phyloP scores from a whole-genome alignment of 164 flowering plant species.

The Dillenia suffruticosa region DNA sequence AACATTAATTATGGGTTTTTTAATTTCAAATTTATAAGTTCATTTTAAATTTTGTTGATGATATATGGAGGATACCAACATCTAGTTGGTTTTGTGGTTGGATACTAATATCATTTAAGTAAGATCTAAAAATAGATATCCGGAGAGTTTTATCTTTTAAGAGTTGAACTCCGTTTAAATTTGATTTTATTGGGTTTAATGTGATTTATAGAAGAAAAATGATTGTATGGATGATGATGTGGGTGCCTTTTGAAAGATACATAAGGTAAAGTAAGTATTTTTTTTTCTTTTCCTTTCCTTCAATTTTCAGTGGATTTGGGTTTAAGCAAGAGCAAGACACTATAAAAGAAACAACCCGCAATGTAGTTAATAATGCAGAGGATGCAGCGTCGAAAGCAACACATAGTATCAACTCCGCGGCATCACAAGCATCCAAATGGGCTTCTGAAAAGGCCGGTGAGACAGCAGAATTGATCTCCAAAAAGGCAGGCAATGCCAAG shows the following conservation, averaged over 20 bases:
- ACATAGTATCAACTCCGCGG: slow-evolving; percentile 20
- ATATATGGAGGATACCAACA: too few relatives aligned
- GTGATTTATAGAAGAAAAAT: too few relatives aligned
- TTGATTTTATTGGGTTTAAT: too few relatives aligned
- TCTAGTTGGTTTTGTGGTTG: too few relatives aligned
- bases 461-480: slow-evolving; percentile 14
- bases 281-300: not conserved
- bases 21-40: too few relatives aligned
- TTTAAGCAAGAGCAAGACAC: slow-evolving; percentile 11
- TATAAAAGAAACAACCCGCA: slow-evolving; percentile 13
- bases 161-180: too few relatives aligned
- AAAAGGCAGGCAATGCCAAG: slow-evolving; percentile 19
- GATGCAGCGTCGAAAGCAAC: slow-evolving; percentile 34
- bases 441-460: slow-evolving; percentile 27
- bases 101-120: too few relatives aligned
- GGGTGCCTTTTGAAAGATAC: not conserved
- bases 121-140: too few relatives aligned
- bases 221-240: not conserved
- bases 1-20: too few relatives aligned
- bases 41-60: too few relatives aligned
- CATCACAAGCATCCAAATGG: slow-evolving; percentile 23
- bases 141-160: too few relatives aligned
- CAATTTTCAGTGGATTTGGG: slow-evolving; percentile 23
- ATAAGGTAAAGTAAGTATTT: not conserved
- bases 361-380: slow-evolving; percentile 15